Base-by-base conservation (phyloP, 257 asterid species). In the Petunia secreta region DNA sequence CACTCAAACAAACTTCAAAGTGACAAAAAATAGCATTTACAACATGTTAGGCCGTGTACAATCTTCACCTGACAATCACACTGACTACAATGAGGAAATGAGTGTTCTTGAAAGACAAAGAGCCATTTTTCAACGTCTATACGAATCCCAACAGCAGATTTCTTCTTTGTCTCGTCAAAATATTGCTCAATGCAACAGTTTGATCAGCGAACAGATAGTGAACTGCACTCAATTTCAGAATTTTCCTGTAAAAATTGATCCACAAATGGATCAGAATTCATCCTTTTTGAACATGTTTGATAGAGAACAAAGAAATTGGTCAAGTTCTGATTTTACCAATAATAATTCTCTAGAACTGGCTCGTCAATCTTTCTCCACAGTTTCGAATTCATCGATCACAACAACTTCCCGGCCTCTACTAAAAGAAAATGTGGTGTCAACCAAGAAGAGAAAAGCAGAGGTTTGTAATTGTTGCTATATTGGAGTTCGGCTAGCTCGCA, bases 391-490 rank as follows among this genome's bases (percentile, higher is more conserved):
- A 5, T 82, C 83, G 4, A 10, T 75, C 5, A 80, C 85, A 63
- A 38, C 39, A 13, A 53, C 8, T 4, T 79, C 40, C 71, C 80
- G 77, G 50, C 39, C 74, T 53, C 75, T 85, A 4, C 59, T 25
- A 9, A 39, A 10, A 8, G 80, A 39, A 41, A 58, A 57, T 5
- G 50, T 25, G 2, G 5, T 39, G 40, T 57, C 86, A 6, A 48
- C 73, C 25, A 85, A 84, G 76, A 92, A 92, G 79, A 86, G 96
- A 64, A 91, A 90, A 81, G 59, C 91, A 40, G 90, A 91, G 97
- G 95, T 92, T 73, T 60, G 78, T 53, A 54, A 11, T 54, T 52
- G 2, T 5, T 69, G 34, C 15, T 69, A 3, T 68, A 36, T 38
- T 25, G 14, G 34, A 6, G 3, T 57, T 34, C 9, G 9, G 3